Evolutionary conservation across 2,329 filamentous ascomycete genomes (phyloP).

Genomic region (Lachnellula subtilissima): DNA sequence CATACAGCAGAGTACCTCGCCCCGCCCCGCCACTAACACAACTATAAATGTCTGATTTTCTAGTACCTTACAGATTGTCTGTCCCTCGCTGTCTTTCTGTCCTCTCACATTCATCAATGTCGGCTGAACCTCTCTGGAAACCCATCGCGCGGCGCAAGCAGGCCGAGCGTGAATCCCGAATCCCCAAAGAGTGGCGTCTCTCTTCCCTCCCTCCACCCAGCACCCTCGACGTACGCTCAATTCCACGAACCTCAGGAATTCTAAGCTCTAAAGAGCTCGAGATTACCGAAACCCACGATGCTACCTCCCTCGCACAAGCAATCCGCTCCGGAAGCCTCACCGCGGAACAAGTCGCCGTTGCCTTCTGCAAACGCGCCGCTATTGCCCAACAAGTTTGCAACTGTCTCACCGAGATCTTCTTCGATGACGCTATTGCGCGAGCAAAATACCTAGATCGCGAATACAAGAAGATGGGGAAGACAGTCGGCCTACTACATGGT

Average conservation of each 20-base stretch:
- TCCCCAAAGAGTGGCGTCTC: constrained; percentile 27
- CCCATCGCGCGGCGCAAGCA: constrained; percentile 26
- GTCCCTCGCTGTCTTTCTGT: too few species aligned
- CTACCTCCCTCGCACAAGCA: constrained; percentile 23
- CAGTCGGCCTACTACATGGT: constrained; percentile 58
- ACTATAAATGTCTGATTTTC: too few species aligned
- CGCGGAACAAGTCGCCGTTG: constrained; percentile 37
- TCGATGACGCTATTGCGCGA: constrained; percentile 41
- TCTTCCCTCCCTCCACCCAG: constrained; percentile 14
- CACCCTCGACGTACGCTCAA: constrained; percentile 20
- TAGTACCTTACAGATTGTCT: too few species aligned
- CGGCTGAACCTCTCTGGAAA: constrained; percentile 17
- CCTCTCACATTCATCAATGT: constrained; percentile 3
- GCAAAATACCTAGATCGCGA: constrained; percentile 44
- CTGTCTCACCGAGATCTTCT: constrained; percentile 46
- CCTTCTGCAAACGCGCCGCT: constrained; percentile 47
- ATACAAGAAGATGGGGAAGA: constrained; percentile 35
- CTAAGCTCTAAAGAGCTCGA: constrained; percentile 22
- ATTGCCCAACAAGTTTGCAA: constrained; percentile 45
- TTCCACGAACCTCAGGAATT: constrained; percentile 23
- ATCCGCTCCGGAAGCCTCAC: constrained; percentile 20
- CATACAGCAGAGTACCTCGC: too few species aligned
- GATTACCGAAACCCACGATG: constrained; percentile 29
- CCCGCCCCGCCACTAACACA: too few species aligned
- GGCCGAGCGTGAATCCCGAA: constrained; percentile 22